Percentiles rank a stretch among this genome's conserved stretches.
These are phyloP conservation scores for Starmera pachycereana DNA, from an alignment of 805 yeast species.

Conservation along the genomic window DNA sequence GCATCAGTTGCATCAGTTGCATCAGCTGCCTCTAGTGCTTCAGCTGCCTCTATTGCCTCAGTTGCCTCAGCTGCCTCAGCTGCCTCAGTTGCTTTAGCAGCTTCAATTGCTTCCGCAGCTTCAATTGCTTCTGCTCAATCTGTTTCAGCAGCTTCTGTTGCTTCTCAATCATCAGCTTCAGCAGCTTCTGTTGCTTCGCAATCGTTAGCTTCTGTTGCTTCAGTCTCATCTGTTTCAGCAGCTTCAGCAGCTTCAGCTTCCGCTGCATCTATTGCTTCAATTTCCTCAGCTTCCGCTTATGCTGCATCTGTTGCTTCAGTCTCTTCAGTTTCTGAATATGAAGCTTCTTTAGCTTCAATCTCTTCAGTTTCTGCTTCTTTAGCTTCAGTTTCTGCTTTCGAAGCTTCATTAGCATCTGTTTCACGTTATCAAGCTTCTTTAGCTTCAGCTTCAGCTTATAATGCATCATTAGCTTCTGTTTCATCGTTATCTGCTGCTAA, in stretches of 20 bases:
- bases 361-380: conserved; percentile 4
- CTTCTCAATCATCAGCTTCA: conserved; percentile 3
- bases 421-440: conserved; percentile 4
- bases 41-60: conserved; percentile 14
- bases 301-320: conserved; percentile 13
- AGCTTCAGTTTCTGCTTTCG: conserved; percentile 6
- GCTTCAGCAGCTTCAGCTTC: conserved; percentile 12
- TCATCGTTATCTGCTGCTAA: conserved; percentile 22
- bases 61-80: conserved; percentile 10
- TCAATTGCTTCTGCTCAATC: conserved; percentile 15
- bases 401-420: conserved; percentile 8
- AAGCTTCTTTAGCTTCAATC: conserved; percentile 13
- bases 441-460: conserved; percentile 10
- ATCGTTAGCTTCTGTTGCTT: conserved; percentile 8
- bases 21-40: conserved; percentile 14
- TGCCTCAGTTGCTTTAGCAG: conserved; percentile 10
- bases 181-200: conserved; percentile 12
- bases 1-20: conserved; percentile 11
- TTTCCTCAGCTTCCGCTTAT: conserved; percentile 6
- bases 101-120: conserved; percentile 10
- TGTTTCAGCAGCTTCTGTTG: conserved; percentile 5
- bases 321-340: conserved; percentile 11
- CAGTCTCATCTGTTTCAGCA: conserved; percentile 15
- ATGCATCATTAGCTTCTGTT: conserved; percentile 4
- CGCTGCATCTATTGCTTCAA: conserved; percentile 12